These are phyloP conservation scores for Tolypocladium capitatum DNA, from an alignment of 2,329 filamentous ascomycete species.

Conservation along the genomic window DNA sequence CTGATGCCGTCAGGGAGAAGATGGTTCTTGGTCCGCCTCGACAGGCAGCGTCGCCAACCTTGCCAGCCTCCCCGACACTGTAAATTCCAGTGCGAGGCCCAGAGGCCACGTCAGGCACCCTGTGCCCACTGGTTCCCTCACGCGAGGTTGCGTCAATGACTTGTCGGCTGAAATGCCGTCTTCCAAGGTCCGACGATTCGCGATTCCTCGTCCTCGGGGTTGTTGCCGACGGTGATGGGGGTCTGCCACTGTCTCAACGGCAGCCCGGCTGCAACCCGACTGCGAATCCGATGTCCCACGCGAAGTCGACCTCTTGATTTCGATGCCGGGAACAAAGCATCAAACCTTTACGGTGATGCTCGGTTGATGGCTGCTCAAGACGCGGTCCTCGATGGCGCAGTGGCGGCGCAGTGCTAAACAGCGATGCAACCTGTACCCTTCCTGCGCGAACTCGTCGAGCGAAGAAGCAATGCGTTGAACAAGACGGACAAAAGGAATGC, in stretches of 20 bases:
- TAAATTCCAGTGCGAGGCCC: conserved; percentile 12
- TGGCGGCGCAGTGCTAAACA: not conserved
- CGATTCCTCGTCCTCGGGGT: not conserved
- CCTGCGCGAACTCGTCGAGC: not conserved
- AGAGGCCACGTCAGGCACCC: conserved; percentile 2
- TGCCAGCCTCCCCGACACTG: conserved; percentile 10
- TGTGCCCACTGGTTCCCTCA: not conserved
- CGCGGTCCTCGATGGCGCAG: not conserved
- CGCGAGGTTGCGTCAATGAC: not conserved
- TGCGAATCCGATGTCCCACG: not conserved
- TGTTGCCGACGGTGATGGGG: not conserved
- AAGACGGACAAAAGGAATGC: not conserved
- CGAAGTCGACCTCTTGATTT: too few species aligned
- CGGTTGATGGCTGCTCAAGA: not conserved
- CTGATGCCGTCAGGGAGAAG: not conserved
- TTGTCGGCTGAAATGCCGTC: not conserved
- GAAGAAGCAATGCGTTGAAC: not conserved
- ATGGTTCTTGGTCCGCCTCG: not conserved
- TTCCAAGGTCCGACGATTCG: not conserved
- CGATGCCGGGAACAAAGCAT: not conserved
- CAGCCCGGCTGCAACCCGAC: not conserved
- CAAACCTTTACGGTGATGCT: not conserved
- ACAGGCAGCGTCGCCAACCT: not conserved
- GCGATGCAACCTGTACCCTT: not conserved
- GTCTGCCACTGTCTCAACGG: not conserved